These are phyloP conservation scores for Pichia nanzhaoensis DNA, from an alignment of 805 yeast species.

Conservation along the genomic window DNA sequence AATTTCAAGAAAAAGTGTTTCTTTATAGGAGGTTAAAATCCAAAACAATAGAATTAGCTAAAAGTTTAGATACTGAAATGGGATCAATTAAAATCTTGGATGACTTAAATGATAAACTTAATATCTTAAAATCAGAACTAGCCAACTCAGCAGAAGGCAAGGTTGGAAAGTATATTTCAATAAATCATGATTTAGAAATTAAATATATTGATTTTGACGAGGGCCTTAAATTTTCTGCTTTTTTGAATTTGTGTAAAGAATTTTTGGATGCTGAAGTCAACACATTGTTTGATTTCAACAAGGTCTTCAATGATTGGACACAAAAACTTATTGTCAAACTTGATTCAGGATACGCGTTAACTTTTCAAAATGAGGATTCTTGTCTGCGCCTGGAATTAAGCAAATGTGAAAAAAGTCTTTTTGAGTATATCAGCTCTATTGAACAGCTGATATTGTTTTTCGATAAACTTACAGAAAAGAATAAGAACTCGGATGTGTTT, in stretches of 20 bases:
- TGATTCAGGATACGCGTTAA: conserved; percentile 10
- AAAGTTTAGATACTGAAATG: neutral
- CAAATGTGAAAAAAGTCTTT: neutral
- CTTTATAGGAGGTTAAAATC: conserved; percentile 15
- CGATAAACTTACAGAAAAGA: conserved; percentile 12
- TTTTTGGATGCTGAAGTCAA: conserved; percentile 4
- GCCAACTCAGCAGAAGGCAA: conserved; percentile 8
- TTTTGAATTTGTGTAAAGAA: conserved; percentile 14
- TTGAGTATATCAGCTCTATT: conserved; percentile 15
- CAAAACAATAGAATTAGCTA: conserved; percentile 12
- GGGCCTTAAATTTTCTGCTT: conserved; percentile 15
- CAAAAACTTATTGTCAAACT: conserved; percentile 14
- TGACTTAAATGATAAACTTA: conserved; percentile 13
- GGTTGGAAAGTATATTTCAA: conserved; percentile 13
- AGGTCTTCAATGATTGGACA: conserved; percentile 21
- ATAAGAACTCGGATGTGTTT: conserved; percentile 10
- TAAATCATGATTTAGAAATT: conserved; percentile 12
- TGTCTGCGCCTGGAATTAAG: conserved; percentile 6
- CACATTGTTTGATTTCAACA: conserved; percentile 20
- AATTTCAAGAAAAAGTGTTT: conserved; percentile 14
- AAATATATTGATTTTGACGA: conserved; percentile 10
- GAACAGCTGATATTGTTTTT: conserved; percentile 21
- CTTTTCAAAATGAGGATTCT: conserved; percentile 6
- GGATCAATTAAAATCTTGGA: conserved; percentile 14
- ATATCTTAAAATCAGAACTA: conserved; percentile 6